Evolutionary conservation across 2,329 filamentous ascomycete species (phyloP).

Genomic region (Clonostachys rosea): DNA sequence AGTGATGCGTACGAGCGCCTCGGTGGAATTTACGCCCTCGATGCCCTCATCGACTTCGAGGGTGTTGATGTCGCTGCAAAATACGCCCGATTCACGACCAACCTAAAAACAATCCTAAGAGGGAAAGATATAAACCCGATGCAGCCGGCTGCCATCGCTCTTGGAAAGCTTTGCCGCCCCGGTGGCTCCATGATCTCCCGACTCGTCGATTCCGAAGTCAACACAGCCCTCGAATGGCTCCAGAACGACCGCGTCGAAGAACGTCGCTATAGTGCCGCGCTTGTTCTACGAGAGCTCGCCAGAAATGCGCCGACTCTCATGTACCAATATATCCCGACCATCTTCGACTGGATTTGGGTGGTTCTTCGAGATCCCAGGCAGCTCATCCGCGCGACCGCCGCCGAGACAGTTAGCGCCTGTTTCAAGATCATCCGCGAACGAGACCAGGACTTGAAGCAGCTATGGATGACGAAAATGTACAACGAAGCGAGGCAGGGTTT

Average conservation of each 20-base stretch:
- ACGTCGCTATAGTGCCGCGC: constrained; percentile 85
- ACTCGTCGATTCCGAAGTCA: constrained; percentile 93
- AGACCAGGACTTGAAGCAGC: constrained; percentile 80
- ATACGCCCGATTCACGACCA: constrained; percentile 89
- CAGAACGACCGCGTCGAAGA: constrained; percentile 94
- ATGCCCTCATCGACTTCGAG: constrained; percentile 92
- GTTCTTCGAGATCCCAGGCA: constrained; percentile 86
- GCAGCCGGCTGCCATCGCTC: constrained; percentile 80
- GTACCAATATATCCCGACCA: constrained; percentile 90
- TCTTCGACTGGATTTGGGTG: constrained; percentile 96
- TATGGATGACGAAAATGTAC: constrained; percentile 89
- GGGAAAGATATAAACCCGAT: constrained; percentile 90
- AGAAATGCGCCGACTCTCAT: constrained; percentile 92
- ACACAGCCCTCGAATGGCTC: constrained; percentile 93
- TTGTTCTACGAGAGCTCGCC: constrained; percentile 85
- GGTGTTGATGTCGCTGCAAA: constrained; percentile 91
- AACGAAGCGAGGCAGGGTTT: constrained; percentile 79
- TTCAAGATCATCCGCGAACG: constrained; percentile 94
- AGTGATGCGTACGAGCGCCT: constrained; percentile 84
- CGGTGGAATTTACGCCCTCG: constrained; percentile 87
- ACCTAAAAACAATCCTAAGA: constrained; percentile 80
- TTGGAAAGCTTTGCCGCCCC: constrained; percentile 86
- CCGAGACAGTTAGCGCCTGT: constrained; percentile 89
- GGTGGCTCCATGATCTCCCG: constrained; percentile 93
- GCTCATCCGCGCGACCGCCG: constrained; percentile 86